Evolutionary conservation across 1,284 basidiomycete genomes (phyloP).

Genomic region (Rhodotorula sp.): DNA sequence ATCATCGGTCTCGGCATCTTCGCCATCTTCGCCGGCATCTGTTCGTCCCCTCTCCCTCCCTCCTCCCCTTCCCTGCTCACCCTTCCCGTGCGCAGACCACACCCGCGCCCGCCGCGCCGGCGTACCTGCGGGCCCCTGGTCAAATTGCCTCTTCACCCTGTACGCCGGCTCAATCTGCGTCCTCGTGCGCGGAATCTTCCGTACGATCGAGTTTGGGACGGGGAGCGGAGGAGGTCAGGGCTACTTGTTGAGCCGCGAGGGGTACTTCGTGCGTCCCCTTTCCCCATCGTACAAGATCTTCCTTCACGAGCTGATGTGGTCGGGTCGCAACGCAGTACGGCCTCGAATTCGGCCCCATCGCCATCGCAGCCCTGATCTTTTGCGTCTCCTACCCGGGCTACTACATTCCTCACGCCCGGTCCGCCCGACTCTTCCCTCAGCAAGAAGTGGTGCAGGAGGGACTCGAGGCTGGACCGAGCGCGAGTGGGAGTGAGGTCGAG

Average conservation of each 20-base stretch:
- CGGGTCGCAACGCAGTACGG: not conserved
- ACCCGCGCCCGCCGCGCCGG: slow-evolving; percentile 21
- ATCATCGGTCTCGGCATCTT: slow-evolving; percentile 36
- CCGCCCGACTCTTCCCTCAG: not conserved
- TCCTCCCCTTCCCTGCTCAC: not conserved
- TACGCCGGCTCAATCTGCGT: slow-evolving; percentile 24
- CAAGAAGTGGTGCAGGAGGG: not conserved
- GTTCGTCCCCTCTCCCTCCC: not conserved
- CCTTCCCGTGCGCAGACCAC: slow-evolving; percentile 15
- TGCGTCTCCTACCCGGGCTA: slow-evolving; percentile 14
- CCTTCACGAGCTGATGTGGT: too few species aligned
- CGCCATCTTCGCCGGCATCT: slow-evolving; percentile 25
- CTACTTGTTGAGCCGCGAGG: slow-evolving; percentile 27
- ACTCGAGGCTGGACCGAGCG: not conserved
- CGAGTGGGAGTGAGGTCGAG: too few species aligned
- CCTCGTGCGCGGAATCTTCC: slow-evolving; percentile 32
- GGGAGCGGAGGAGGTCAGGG: slow-evolving; percentile 17
- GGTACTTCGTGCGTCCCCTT: not conserved
- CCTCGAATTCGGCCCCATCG: slow-evolving; percentile 15
- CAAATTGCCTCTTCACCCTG: slow-evolving; percentile 31
- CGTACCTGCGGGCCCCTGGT: slow-evolving; percentile 23
- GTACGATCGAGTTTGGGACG: slow-evolving; percentile 32
- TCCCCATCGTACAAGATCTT: not conserved
- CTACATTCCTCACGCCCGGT: slow-evolving; percentile 18
- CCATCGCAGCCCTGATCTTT: slow-evolving; percentile 16